These are phyloP conservation scores for Agapanthus africanus DNA, from an alignment of 106 monocot species.

Conservation along the genomic window DNA sequence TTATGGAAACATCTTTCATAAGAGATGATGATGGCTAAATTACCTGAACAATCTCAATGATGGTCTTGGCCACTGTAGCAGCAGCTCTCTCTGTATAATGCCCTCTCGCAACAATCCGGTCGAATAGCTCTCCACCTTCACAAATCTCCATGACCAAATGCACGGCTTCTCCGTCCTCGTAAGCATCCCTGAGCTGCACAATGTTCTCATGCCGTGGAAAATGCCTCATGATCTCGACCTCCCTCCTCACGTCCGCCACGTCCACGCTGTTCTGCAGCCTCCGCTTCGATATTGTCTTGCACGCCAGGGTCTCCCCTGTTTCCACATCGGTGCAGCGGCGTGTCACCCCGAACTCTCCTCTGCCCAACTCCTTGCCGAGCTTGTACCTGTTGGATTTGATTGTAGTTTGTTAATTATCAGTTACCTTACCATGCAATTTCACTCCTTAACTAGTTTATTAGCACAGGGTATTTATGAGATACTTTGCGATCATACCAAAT, in stretches of 20 bases:
- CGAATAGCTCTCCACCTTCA: conserved; percentile 55
- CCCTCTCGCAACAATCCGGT: conserved; percentile 40
- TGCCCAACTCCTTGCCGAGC: conserved; percentile 28
- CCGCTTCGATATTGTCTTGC: conserved; percentile 34
- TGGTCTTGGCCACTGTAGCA: conserved; percentile 22
- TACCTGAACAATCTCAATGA: conserved; percentile 40
- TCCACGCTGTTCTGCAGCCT: conserved; percentile 17
- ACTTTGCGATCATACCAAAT: too few species aligned
- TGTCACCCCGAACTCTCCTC: conserved; percentile 36
- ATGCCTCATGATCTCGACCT: conserved; percentile 34
- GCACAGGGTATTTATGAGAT: too few species aligned
- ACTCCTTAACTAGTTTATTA: too few species aligned
- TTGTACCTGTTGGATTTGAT: too few species aligned
- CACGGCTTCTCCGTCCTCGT: conserved; percentile 42
- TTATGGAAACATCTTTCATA: too few species aligned
- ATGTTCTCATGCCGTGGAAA: conserved; percentile 23
- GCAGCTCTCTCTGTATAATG: conserved; percentile 48
- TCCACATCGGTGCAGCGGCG: conserved; percentile 14
- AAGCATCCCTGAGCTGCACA: conserved; percentile 19
- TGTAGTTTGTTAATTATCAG: too few species aligned
- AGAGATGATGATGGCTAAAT: background rate
- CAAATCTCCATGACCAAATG: conserved; percentile 70
- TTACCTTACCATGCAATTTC: too few species aligned
- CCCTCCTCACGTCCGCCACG: conserved; percentile 16
- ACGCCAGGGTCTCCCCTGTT: conserved; percentile 17